phyloP scores from a whole-genome alignment of 164 flowering plant species.

The Buxus sempervirens region DNA sequence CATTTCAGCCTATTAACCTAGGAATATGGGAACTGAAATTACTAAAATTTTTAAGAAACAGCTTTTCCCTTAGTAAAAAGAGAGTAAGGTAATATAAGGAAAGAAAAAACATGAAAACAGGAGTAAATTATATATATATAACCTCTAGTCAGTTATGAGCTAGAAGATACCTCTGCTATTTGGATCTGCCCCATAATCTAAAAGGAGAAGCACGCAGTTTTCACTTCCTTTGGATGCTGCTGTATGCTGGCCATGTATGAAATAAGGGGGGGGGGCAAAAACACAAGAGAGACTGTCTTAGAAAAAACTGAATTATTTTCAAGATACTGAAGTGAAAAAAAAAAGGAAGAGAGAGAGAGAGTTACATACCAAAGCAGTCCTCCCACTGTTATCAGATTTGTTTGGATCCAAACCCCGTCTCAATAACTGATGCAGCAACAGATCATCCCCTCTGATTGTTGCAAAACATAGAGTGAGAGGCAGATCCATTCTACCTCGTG shows the following conservation, averaged over 20 bases:
- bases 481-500: conserved; percentile 84
- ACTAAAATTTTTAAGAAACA: too few species aligned
- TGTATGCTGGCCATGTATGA: conserved; percentile 57
- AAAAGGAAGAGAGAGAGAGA: neutral
- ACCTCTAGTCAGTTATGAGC: neutral
- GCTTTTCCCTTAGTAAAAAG: too few species aligned
- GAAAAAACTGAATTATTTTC: neutral
- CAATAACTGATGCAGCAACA: conserved; percentile 59
- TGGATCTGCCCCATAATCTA: conserved; percentile 83
- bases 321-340: neutral
- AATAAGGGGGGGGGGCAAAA: conserved; percentile 1
- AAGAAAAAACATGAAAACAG: neutral
- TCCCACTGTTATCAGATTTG: conserved; percentile 76
- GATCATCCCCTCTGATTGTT: conserved; percentile 69
- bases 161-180: conserved; percentile 64
- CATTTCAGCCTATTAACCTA: too few species aligned
- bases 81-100: too few species aligned
- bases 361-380: conserved; percentile 66
- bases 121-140: too few species aligned
- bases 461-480: conserved; percentile 91
- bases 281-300: neutral
- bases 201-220: conserved; percentile 66
- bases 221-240: conserved; percentile 78
- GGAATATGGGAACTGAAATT: too few species aligned
- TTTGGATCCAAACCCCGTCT: conserved; percentile 79